Evolutionary conservation across 1,139 yeast genomes (phyloP).

Genomic region (Saccharomyces uvarum): DNA sequence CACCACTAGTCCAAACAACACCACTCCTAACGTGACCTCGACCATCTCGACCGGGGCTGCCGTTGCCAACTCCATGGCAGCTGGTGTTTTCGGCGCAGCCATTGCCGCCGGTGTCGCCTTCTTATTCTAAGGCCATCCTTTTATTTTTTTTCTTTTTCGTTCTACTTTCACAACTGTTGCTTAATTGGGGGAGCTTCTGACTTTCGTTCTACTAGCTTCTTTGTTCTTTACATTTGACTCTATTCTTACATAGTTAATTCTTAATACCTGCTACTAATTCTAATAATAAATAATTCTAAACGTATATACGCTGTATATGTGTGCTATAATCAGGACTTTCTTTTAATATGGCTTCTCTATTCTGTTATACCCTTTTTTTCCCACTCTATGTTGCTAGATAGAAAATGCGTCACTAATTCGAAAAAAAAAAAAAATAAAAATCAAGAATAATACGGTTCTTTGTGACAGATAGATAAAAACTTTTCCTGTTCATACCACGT

Average conservation of each 20-base stretch:
- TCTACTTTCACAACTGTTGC: background rate
- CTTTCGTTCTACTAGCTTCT: background rate
- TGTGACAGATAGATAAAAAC: background rate
- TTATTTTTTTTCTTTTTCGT: background rate
- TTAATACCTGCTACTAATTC: background rate
- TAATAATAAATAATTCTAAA: background rate
- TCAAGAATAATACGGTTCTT: background rate
- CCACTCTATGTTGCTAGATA: background rate
- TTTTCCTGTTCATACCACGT: background rate
- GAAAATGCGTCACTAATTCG: background rate
- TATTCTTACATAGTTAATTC: background rate
- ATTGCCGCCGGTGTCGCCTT: slow-evolving; percentile 69
- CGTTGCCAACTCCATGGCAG: slow-evolving; percentile 45
- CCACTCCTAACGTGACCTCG: slow-evolving; percentile 16
- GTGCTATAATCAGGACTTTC: background rate
- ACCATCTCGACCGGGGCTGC: slow-evolving; percentile 46
- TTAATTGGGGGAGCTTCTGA: background rate
- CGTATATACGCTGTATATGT: background rate
- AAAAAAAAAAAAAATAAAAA: background rate
- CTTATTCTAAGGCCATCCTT: slow-evolving; percentile 41
- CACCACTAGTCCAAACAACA: slow-evolving; percentile 6
- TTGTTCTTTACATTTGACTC: background rate
- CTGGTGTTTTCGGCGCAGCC: slow-evolving; percentile 65
- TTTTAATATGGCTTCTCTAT: background rate
- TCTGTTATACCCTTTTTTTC: background rate